Evolutionary conservation across 352 stramenopile species (phyloP), one percentile per base, ranked within the genome.

Genomic region (Elongisporangium undulatum): DNA sequence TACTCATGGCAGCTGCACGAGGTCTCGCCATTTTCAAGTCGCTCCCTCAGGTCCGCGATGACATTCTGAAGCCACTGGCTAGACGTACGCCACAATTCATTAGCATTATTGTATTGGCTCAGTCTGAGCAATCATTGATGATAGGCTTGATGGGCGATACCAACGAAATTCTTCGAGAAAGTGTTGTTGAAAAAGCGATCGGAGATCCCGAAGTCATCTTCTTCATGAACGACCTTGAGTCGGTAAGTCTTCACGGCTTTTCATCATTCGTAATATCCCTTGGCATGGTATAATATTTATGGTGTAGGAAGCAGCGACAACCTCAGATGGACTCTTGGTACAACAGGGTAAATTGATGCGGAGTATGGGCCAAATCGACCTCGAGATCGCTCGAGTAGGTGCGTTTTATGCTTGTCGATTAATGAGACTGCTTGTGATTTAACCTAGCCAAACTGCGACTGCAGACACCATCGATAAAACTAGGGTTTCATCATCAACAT

Each of bases 141-240:
- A 10, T 24, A 90, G 81, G 81, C 8, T 52, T 90, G 3, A 66
- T 89, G 26, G 81, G 81, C 0, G 73, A 83, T 0, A 54, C 41
- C 9, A 55, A 54, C 5, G 79, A 90, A 38, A 63, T 85, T 0
- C 52, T 73, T 38, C 72, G 75, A 16, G 62, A 77, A 48, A 65
- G 49, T 6, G 56, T 87, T 22, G 62, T 87, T 5, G 70, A 81
- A 26, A 85, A 80, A 59, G 79, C 77, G 15, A 66, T 88, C n/a
- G 74, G 70, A n/a, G 81, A 90, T 51, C 50, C 81, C 10, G 79
- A 90, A 53, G 77, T 90, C 34, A 58, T 90, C 21, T 90, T 90
- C 52, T 88, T 90, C 58, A 85, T 89, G 81, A 90, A 83, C 55
- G 81, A 89, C 21, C 59, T 90, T 2, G 79, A 87, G 41, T 71